Base-by-base conservation (phyloP, 2,329 filamentous ascomycete genomes). In the Ophiostoma montium region DNA sequence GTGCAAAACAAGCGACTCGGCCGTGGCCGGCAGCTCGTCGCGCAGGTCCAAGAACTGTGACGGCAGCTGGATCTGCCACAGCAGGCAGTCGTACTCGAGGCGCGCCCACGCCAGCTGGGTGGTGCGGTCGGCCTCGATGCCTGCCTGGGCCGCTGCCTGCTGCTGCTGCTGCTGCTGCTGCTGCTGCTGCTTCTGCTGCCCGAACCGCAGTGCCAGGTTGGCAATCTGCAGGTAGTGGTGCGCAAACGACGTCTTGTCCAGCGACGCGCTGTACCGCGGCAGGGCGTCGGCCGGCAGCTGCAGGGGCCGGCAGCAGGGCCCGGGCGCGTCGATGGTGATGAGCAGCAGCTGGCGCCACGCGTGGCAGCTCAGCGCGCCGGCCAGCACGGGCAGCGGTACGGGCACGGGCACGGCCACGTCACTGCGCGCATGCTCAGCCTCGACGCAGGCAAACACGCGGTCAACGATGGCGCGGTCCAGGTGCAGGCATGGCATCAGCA, bases 51-150 rank as follows among this genome's bases (percentile, higher is more conserved):
- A 38, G 5, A 50, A 30, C 3, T 39, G 35, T 12, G 49, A 36
- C 19, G 49, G 49, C 3, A 50, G 44, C 12, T 35, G 35, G 3
- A 47, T 36, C n/a, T 47, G 49, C 44, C 49, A 50, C 5, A 50
- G 38, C 8, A 50, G 36, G 32, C 49, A 50, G 8, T 47, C 49
- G 49, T 50, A 50, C 23, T 50, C 49, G n/a, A 50, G 44, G 3
- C 16, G 31, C 3, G 43, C 48, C 48, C 48, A 50, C 2, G 35
- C 48, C 7, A 42, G 21, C 12, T n/a, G 27, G 10, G 35, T 21
- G n/a, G 13, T 32, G 27, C 31, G 30, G 18, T 31, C 39, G n/a
- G 30, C 23, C n/a, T 16, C 32, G 13, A 33, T 31, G 16, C 46
- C 19, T n/a, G n/a, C n/a, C n/a, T n/a, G n/a, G n/a, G n/a, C n/a